These are phyloP conservation scores for Malassezia vespertilionis DNA, from an alignment of 1,284 basidiomycete species.

Conservation along the genomic window DNA sequence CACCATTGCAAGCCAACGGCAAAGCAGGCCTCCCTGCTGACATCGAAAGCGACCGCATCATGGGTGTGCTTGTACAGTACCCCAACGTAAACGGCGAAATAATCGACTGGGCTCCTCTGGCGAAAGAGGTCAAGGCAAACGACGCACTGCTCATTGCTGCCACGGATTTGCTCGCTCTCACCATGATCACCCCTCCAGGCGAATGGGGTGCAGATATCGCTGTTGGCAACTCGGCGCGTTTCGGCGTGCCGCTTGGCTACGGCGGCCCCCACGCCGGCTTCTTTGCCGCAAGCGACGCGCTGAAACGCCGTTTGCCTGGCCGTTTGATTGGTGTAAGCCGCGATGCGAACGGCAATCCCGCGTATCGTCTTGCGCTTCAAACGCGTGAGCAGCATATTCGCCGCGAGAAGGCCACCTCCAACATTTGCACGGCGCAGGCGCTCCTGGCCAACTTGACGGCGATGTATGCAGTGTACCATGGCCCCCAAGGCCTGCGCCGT, in stretches of 20 bases:
- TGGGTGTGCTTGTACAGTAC: constrained; percentile 66
- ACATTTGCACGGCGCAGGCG: constrained; percentile 47
- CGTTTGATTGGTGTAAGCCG: constrained; percentile 81
- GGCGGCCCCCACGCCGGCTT: constrained; percentile 62
- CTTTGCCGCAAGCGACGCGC: constrained; percentile 80
- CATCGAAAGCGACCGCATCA: constrained; percentile 57
- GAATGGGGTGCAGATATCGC: constrained; percentile 98
- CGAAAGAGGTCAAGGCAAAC: constrained; percentile 61
- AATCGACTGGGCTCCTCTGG: constrained; percentile 62
- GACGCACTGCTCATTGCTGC: constrained; percentile 75
- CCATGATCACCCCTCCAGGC: constrained; percentile 85
- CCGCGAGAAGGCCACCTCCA: constrained; percentile 46
- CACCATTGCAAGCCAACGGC: constrained; percentile 30
- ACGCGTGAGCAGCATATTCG: constrained; percentile 48
- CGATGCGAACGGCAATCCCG: constrained; percentile 70
- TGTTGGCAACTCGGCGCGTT: constrained; percentile 84
- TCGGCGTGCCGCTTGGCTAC: constrained; percentile 57
- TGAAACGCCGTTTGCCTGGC: constrained; percentile 96
- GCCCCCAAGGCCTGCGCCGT: constrained; percentile 69
- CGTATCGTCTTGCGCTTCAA: constrained; percentile 85
- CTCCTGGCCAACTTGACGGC: constrained; percentile 45
- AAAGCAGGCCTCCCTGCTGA: constrained; percentile 31
- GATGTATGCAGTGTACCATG: constrained; percentile 71
- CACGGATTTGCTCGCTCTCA: constrained; percentile 82
- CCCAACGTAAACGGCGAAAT: constrained; percentile 81